Base-by-base conservation (phyloP, 495 filamentous ascomycete genomes). In the Parathielavia appendiculata region DNA sequence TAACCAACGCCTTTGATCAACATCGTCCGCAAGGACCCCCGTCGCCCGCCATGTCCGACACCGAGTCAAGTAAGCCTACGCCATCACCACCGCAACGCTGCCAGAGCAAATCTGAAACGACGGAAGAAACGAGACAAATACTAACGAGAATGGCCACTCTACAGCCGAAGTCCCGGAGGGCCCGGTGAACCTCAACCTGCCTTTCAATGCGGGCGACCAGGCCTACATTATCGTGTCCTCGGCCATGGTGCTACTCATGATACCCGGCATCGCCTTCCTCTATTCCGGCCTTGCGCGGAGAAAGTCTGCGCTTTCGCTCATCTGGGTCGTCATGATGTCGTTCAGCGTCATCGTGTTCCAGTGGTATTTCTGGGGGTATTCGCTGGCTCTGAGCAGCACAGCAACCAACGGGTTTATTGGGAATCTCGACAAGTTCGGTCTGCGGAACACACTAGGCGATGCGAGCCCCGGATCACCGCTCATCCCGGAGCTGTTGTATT, bases 291-390 rank as follows among this genome's bases (percentile, higher is more conserved):
- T 98, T 22, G 95, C 93, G 9, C 88, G 95, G 51, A 79, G 93
- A 69, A 98, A 98, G 77, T 96, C 91, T 0, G 93, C 93, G 35
- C 79, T 98, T 47, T 96, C 92, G 32, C 80, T 97, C 58, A 91
- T 98, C 75, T 97, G 95, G 95, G 85, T 95, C 10, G 88, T 86
- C 60, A 83, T 97, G 72, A 91, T 93, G 79, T 90, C 92, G 16
- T 85, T 86, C 49, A 91, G 90, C 34, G 86, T 98, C 50, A 83
- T 95, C 20, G 86, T 87, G 30, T 96, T 97, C 76, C 93, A 97
- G 69, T 98, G 93, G 92, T 98, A 97, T 78, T 96, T 98, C 79
- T 97, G 93, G 95, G 93, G 93, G 44, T 97, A 96, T 70, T 96
- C 91, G 5, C 75, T 98, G 50, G 83, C 93, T 43, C 95, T 97